These are phyloP conservation scores for Naganishia albida DNA, from an alignment of 1,284 basidiomycete species.

Conservation along the genomic window DNA sequence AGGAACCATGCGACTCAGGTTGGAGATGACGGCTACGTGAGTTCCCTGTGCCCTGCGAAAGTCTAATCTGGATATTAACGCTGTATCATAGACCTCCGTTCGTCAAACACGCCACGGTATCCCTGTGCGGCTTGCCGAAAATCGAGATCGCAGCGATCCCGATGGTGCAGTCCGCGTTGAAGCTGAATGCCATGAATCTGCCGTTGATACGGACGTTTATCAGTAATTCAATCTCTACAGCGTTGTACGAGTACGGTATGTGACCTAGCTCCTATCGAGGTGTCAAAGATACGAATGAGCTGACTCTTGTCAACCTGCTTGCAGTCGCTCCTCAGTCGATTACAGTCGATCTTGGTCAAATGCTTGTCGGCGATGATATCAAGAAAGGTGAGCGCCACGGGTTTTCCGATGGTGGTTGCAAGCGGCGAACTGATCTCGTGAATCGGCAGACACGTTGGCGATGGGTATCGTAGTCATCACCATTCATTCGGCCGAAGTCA, in stretches of 20 bases:
- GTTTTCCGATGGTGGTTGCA: background rate
- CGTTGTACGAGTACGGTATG: conserved; percentile 28
- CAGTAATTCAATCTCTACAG: conserved; percentile 28
- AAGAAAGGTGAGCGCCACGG: conserved; percentile 10
- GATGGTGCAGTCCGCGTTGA: conserved; percentile 10
- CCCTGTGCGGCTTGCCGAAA: conserved; percentile 30
- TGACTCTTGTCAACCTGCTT: too few relatives aligned
- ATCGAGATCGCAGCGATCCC: conserved; percentile 29
- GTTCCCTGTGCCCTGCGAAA: conserved; percentile 15
- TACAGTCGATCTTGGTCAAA: conserved; percentile 28
- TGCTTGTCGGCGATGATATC: conserved; percentile 31
- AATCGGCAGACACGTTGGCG: conserved; percentile 32
- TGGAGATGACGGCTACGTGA: conserved; percentile 35
- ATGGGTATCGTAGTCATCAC: conserved; percentile 34
- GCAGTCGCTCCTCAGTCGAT: conserved; percentile 28
- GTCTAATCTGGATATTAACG: background rate
- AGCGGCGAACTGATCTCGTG: background rate
- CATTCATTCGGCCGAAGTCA: conserved; percentile 22
- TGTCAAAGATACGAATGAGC: too few relatives aligned
- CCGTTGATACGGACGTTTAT: conserved; percentile 27
- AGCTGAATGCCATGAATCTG: conserved; percentile 29
- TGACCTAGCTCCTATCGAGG: background rate
- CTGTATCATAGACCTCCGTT: conserved; percentile 31
- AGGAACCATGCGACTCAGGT: conserved; percentile 34
- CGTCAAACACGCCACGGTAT: conserved; percentile 38